Base-by-base conservation (phyloP, 2,329 filamentous ascomycete genomes). In the Dichotomopilus funicola region DNA sequence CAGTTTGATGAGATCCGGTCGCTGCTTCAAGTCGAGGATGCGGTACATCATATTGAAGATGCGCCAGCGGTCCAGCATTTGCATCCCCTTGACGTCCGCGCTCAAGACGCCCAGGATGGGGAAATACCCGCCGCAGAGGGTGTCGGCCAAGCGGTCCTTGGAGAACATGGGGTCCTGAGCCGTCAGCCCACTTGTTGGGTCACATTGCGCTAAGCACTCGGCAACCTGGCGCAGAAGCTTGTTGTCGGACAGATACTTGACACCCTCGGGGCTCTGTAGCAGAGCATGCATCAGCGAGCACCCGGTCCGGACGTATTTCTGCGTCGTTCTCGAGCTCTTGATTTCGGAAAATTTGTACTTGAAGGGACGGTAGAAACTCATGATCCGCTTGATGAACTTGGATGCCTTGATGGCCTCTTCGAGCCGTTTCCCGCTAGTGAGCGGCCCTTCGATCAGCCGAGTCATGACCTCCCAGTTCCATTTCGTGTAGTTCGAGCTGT, bases 41-140 rank as follows among this genome's bases (percentile, higher is more conserved):
- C 97, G 94, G 68, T 99, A 99, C 78, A 97, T 95, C 90, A 99
- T 99, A 71, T 97, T 97, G 73, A 96, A 91, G 79, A 99, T 95
- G 64, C 91, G 89, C 92, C 94, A 97, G 64, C 90, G 80, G 69
- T 97, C 92, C 67, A 99, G 82, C 73, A 99, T 92, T 59, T 87
- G 84, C 31, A 97, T 78, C 0, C 94, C 94, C 63, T 87, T 89
- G 0, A 81, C 75, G 65, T 96, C 90, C 52, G 86, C 86, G 64
- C 88, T 97, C 56, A 99, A 73, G 9, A 89, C 85, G 6, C 94
- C 95, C 1, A 99, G 75, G 77, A 99, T 89, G 11, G 91, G 83
- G 69, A 99, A 96, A 70, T 99, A 99, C 9, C 95, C 95, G 12
- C 88, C 86, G 59, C 89, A 94, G 6, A 99, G 78, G 0, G 90